These are phyloP conservation scores for Solanum sparsipilum DNA, from an alignment of 257 asterid species.

Conservation along the genomic window DNA sequence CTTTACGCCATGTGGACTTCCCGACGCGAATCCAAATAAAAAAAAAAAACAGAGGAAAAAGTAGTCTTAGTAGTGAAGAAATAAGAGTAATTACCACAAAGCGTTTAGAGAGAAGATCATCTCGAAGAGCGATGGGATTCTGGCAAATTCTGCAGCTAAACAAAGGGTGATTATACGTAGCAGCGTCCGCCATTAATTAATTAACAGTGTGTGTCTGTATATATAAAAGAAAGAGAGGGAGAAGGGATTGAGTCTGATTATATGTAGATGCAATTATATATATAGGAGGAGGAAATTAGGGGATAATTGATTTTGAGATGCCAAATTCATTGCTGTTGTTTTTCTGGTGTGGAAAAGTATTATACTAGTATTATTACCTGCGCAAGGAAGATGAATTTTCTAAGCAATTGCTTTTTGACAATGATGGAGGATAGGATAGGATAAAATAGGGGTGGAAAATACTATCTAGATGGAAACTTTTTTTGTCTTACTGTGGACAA, in stretches of 20 bases:
- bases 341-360: background rate
- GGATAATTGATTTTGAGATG: background rate
- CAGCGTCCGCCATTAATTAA: constrained; percentile 11
- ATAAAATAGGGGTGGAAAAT: background rate
- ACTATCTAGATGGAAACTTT: background rate
- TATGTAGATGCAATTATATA: background rate
- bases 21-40: no score
- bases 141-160: constrained; percentile 49
- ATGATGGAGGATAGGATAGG: background rate
- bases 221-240: background rate
- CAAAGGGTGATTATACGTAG: constrained; percentile 12
- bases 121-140: constrained; percentile 34
- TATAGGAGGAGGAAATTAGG: background rate
- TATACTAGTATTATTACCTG: background rate
- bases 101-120: constrained; percentile 35
- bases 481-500: background rate
- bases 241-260: background rate
- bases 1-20: accelerated
- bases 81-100: constrained; percentile 12
- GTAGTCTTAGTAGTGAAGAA: background rate
- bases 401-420: background rate
- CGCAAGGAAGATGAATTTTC: background rate
- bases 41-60: background rate
- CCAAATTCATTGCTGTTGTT: background rate
- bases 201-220: background rate